Conservation (phyloP, 495 filamentous ascomycete species). For the Pyrenula massariospora region DNA sequence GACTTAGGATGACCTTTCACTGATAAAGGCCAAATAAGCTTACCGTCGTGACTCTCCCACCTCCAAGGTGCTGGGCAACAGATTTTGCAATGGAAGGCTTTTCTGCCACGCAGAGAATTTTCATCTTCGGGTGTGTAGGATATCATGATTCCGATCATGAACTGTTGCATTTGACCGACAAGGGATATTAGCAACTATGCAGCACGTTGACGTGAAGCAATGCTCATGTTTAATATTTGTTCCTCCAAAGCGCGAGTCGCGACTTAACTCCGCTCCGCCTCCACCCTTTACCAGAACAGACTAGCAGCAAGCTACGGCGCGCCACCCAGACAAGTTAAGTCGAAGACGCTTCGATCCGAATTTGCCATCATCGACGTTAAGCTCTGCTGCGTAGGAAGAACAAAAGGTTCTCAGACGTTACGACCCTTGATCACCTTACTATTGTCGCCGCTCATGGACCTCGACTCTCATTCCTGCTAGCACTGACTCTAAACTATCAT, state of each 20-base stretch:
- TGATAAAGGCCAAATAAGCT: slow-evolving; percentile 15
- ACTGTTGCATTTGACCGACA: too few species aligned
- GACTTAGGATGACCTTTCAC: slow-evolving; percentile 18
- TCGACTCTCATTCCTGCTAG: not conserved
- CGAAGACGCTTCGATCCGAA: too few species aligned
- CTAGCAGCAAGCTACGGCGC: not conserved
- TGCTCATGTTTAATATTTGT: too few species aligned
- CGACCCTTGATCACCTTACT: too few species aligned
- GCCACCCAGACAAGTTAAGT: not conserved
- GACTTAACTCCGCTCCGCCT: too few species aligned
- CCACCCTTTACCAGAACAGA: too few species aligned
- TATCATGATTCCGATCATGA: not conserved
- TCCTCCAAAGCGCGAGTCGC: too few species aligned
- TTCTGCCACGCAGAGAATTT: slow-evolving; percentile 87
- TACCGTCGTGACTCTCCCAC: slow-evolving; percentile 59
- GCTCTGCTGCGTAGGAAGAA: too few species aligned
- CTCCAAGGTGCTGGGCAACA: slow-evolving; percentile 78
- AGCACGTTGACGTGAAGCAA: too few species aligned
- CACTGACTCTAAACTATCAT: not conserved
- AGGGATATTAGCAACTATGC: too few species aligned
- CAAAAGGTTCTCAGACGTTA: too few species aligned
- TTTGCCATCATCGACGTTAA: too few species aligned
- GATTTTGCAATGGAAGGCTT: slow-evolving; percentile 95
- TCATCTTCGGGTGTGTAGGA: slow-evolving; percentile 5
- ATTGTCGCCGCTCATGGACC: not conserved